These are phyloP conservation scores for Monosporascus sp. DNA, from an alignment of 2,329 filamentous ascomycete genomes.

Conservation along the genomic window DNA sequence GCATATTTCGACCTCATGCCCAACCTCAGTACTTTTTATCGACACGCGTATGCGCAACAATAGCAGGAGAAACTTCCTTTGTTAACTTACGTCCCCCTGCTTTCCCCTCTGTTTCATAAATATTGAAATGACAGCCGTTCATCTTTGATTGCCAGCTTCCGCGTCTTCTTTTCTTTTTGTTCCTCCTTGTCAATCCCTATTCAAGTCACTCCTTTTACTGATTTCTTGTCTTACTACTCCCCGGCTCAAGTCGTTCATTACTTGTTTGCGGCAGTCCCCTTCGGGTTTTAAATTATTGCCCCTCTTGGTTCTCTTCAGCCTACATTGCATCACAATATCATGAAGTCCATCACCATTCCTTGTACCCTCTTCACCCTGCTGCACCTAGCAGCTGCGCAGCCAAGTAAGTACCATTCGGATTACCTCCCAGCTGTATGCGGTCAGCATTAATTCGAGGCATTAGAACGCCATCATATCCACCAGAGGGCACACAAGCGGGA, in stretches of 20 bases:
- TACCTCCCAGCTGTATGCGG: background rate
- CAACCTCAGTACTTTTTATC: background rate
- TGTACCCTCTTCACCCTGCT: conserved; percentile 34
- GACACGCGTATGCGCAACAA: background rate
- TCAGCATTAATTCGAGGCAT: conserved; percentile 7
- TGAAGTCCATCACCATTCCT: conserved; percentile 38
- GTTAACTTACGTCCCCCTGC: background rate
- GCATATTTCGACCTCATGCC: background rate
- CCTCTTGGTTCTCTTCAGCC: conserved; percentile 1
- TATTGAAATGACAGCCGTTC: conserved; percentile 15
- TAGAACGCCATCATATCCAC: conserved; percentile 29
- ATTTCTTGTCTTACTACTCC: conserved; percentile 11
- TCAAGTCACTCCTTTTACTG: conserved; percentile 15
- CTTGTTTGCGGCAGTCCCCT: conserved; percentile 11
- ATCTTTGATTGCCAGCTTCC: conserved; percentile 5
- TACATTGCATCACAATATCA: conserved; percentile 23
- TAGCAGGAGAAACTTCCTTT: background rate
- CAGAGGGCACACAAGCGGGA: conserved; percentile 21
- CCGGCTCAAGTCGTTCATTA: conserved; percentile 16
- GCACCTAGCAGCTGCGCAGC: conserved; percentile 37
- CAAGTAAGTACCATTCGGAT: conserved; percentile 20
- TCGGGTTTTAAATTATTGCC: conserved; percentile 10
- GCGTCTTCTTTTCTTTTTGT: conserved; percentile 9
- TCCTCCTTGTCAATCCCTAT: conserved; percentile 14
- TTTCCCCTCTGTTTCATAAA: conserved; percentile 9